A percentile compares a stretch with the other conserved stretches of the same genome.
These are phyloP conservation scores for Martensiomyces pterosporus DNA, from an alignment of 192 early-diverging fungal species.

Conservation along the genomic window DNA sequence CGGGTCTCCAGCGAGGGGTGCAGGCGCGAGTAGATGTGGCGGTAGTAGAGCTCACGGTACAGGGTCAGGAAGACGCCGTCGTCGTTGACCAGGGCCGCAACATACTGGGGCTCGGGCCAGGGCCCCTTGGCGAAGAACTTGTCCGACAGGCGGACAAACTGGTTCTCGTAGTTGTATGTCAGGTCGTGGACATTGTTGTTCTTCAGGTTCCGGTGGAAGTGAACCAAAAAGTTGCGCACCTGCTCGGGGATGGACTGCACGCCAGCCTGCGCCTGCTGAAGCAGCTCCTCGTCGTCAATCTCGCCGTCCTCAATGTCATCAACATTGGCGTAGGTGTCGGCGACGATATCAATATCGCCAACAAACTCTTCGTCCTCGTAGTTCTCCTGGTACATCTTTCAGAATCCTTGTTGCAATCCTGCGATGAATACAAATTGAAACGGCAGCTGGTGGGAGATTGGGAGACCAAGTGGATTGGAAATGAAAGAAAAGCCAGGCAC, in stretches of 20 bases:
- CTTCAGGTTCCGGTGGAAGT: constrained; percentile 74
- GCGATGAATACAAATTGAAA: neutral
- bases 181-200: constrained; percentile 84
- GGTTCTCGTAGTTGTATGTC: constrained; percentile 80
- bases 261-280: constrained; percentile 41
- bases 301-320: constrained; percentile 33
- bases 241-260: constrained; percentile 70
- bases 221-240: constrained; percentile 78
- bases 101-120: constrained; percentile 86
- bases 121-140: constrained; percentile 83
- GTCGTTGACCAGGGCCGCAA: constrained; percentile 78
- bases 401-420: too few species aligned
- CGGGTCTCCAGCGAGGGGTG: constrained; percentile 85
- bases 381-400: constrained; percentile 46
- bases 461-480: constrained; percentile 1
- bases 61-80: constrained; percentile 82
- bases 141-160: constrained; percentile 88
- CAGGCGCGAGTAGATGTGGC: constrained; percentile 92
- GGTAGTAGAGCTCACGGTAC: constrained; percentile 95
- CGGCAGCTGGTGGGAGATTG: too few species aligned
- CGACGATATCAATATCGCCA: constrained; percentile 46
- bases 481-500: neutral
- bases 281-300: constrained; percentile 34
- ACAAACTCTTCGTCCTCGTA: constrained; percentile 49
- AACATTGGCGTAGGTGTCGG: constrained; percentile 38